phyloP scores from a whole-genome alignment of 257 asterid species.

The Penstemon davidsonii region DNA sequence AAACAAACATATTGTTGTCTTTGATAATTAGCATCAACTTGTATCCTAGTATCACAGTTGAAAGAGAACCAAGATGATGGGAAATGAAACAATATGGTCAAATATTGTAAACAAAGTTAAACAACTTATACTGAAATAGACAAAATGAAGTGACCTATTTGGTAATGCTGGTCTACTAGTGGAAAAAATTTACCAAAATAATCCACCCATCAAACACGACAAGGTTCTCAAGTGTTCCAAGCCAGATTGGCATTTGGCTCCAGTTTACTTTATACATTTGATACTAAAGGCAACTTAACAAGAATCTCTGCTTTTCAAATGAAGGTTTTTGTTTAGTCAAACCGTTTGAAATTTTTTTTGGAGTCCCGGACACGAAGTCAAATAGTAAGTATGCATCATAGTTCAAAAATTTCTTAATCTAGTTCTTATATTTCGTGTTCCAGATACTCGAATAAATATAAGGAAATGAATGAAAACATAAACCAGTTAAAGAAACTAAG shows the following conservation, averaged over 20 bases:
- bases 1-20: background rate
- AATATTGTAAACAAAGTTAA: constrained; percentile 2
- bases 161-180: background rate
- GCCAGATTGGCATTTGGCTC: background rate
- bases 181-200: background rate
- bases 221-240: constrained; percentile 2
- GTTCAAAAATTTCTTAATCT: too few relatives aligned
- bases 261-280: background rate
- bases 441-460: background rate
- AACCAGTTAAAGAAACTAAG: background rate
- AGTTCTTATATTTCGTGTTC: too few relatives aligned
- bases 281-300: too few relatives aligned
- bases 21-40: background rate
- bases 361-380: too few relatives aligned
- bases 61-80: too few relatives aligned
- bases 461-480: background rate
- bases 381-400: too few relatives aligned
- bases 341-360: too few relatives aligned
- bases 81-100: background rate
- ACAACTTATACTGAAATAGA: background rate
- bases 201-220: background rate
- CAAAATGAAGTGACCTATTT: background rate
- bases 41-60: too few relatives aligned
- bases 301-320: too few relatives aligned
- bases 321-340: background rate